Evolutionary conservation across 768 basidiomycete species (phyloP), one percentile per base, ranked within the genome.

Genomic region (Mycena galopus): DNA sequence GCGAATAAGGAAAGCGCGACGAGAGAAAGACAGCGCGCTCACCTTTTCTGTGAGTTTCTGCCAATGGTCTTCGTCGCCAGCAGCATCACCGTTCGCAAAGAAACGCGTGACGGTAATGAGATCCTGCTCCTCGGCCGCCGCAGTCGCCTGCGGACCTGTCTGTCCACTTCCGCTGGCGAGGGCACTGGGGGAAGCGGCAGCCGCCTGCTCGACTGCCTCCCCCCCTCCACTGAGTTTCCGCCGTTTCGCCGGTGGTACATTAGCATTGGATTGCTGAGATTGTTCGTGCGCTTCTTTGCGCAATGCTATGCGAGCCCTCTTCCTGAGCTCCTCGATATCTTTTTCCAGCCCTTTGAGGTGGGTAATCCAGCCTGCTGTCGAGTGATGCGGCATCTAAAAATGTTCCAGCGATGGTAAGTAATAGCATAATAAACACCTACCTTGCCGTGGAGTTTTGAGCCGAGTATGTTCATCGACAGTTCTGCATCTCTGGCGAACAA

Each of bases 361-460:
- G n/a, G 76, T 77, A 35, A 65, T 73, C 92, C 92, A 93, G 17
- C 91, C 92, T 10, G 37, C 77, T 7, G 75, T 16, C 3, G 84
- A 75, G 77, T 93, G 93, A 73, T 90, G 87, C 30, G 91, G 88
- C 83, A 93, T 84, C 93, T 94, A 56, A 64, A 30, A 66, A 35
- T 47, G 19, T 66, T 75, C 58, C 67, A 33, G 11, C 21, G 19
- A 21, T 14, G 50, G 44, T 19, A 60, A n/a, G n/a, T 16, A 39
- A 32, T 30, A 14, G 39, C 51, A 25, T 23, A 69, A 21, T 62
- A n/a, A 66, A 30, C 27, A 25, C 80, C 33, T 64, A 90, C 92
- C 84, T 91, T 90, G 58, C 77, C 72, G 69, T 85, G 73, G 17
- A 92, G 64, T 44, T 81, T 84, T 27, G 77, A 71, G 25, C 84